Conservation (phyloP, 306 rosid species). For the Luffa aegyptiaca region DNA sequence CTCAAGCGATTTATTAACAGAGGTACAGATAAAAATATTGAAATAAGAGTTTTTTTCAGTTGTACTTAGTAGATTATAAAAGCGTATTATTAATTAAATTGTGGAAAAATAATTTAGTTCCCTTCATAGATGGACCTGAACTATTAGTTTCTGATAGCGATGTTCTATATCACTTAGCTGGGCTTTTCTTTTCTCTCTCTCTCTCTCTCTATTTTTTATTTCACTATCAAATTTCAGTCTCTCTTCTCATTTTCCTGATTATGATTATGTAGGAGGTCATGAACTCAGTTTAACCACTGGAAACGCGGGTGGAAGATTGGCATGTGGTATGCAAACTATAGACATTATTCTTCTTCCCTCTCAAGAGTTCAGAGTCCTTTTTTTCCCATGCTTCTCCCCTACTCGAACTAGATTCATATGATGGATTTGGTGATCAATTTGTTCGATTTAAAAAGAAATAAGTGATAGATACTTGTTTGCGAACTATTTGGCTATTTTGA, state of each 20-base stretch:
- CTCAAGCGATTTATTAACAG: not conserved
- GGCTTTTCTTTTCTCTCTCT: too few species aligned
- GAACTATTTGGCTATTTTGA: not conserved
- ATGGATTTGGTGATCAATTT: not conserved
- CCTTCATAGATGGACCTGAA: not conserved
- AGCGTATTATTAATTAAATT: not conserved
- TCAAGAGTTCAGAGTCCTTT: not conserved
- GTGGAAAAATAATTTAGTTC: not conserved
- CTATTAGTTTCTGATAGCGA: not conserved
- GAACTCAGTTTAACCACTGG: slow-evolving; percentile 82
- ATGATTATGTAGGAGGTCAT: slow-evolving; percentile 61
- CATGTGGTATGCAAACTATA: slow-evolving; percentile 57
- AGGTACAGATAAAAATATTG: not conserved
- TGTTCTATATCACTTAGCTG: not conserved
- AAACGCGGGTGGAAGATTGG: slow-evolving; percentile 92
- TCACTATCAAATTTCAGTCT: not conserved
- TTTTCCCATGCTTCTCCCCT: not conserved
- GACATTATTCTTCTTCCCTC: not conserved
- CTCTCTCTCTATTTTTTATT: too few species aligned
- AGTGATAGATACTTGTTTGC: not conserved
- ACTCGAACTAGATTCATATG: not conserved
- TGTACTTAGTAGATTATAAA: not conserved
- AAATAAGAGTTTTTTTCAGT: not conserved
- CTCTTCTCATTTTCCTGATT: slow-evolving; percentile 1
- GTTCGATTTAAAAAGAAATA: not conserved